A percentile compares a stretch with the other conserved stretches of the same genome.
These are phyloP conservation scores for Fusarium sp. DNA, from an alignment of 2,329 filamentous ascomycete genomes.

Conservation along the genomic window DNA sequence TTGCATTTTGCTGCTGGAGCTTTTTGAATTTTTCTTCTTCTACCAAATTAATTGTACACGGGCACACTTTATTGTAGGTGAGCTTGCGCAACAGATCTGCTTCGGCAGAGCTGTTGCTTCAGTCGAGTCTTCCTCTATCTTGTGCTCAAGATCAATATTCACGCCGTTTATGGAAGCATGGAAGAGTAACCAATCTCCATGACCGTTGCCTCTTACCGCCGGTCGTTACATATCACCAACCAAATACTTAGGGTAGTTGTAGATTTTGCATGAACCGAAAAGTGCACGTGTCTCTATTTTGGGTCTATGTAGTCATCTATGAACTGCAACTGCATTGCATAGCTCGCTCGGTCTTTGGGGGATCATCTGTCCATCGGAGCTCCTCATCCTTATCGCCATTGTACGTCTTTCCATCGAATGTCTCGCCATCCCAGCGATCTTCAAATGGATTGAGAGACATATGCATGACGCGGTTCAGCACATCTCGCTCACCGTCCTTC, in stretches of 20 bases:
- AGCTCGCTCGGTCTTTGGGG: slow-evolving; percentile 78
- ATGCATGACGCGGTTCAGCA: slow-evolving; percentile 81
- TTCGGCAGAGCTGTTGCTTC: slow-evolving; percentile 53
- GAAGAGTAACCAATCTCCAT: slow-evolving; percentile 67
- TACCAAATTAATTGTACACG: slow-evolving; percentile 70
- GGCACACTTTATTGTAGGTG: slow-evolving; percentile 78
- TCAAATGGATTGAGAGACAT: slow-evolving; percentile 87
- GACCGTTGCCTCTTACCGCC: slow-evolving; percentile 77
- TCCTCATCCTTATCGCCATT: slow-evolving; percentile 76
- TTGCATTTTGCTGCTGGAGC: slow-evolving; percentile 32
- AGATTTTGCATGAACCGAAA: not conserved
- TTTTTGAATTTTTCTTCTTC: slow-evolving; percentile 46
- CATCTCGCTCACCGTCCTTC: slow-evolving; percentile 81
- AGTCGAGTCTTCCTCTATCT: slow-evolving; percentile 78
- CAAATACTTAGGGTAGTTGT: slow-evolving; percentile 15
- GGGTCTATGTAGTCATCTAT: slow-evolving; percentile 50
- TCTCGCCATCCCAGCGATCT: slow-evolving; percentile 73
- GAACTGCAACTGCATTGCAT: slow-evolving; percentile 98
- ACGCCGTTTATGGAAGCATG: slow-evolving; percentile 79
- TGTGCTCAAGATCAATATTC: slow-evolving; percentile 70
- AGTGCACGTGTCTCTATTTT: not conserved
- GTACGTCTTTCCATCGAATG: slow-evolving; percentile 60
- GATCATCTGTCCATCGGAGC: slow-evolving; percentile 84
- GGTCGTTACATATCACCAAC: slow-evolving; percentile 68
- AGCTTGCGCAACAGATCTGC: slow-evolving; percentile 62